phyloP scores from a whole-genome alignment of 2,329 filamentous ascomycete species.

The Monilinia aucupariae region DNA sequence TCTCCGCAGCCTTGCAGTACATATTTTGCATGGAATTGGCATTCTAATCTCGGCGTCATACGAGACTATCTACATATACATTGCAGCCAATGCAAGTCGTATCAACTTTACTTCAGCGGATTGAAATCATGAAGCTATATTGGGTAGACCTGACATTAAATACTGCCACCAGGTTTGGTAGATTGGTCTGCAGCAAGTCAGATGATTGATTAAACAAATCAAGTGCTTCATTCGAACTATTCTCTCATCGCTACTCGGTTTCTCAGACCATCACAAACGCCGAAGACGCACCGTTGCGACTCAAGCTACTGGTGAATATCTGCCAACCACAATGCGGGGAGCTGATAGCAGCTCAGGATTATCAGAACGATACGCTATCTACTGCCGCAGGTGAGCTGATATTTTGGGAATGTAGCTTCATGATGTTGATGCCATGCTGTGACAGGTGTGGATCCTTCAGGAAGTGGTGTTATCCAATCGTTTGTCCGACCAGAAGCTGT shows the following conservation, averaged over 20 bases:
- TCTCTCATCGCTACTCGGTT: neutral
- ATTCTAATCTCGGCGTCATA: neutral
- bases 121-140: neutral
- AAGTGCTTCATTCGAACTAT: neutral
- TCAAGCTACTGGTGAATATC: constrained; percentile 1
- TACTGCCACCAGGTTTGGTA: neutral
- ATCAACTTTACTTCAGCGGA: neutral
- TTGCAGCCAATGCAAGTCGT: neutral
- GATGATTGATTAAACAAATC: neutral
- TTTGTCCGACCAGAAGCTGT: neutral
- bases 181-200: neutral
- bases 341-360: neutral
- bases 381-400: neutral
- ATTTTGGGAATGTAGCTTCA: neutral
- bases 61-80: neutral
- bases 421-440: neutral
- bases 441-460: neutral
- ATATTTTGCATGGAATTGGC: neutral
- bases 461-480: neutral
- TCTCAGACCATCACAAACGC: neutral
- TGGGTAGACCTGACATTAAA: neutral
- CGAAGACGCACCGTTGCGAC: constrained; percentile 9
- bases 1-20: neutral
- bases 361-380: neutral
- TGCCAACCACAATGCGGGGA: neutral